Base-by-base conservation (phyloP, 2,329 filamentous ascomycete genomes). In the Cyphellophora europaea region DNA sequence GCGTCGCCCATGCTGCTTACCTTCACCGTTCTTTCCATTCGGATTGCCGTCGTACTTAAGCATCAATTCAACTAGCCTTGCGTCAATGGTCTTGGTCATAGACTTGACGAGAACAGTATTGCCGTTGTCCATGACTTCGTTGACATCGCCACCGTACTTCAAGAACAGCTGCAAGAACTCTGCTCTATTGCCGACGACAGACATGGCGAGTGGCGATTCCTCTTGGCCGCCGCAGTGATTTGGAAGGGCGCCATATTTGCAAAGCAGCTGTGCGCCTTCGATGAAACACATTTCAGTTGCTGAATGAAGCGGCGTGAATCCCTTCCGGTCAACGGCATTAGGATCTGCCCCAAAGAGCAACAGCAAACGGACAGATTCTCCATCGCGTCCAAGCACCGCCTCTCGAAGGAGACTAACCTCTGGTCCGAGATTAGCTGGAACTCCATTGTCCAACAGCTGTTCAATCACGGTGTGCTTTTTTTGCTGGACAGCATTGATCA, bases 241-340 rank as follows among this genome's bases (percentile, higher is more conserved):
- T 6, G 68, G 67, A 49, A 74, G 72, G 11, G 72, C 73, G 8
- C 76, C 74, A 41, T 82, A 80, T 55, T 79, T 78, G 44, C 79
- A 63, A 4, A 82, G 65, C 33, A 71, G 58, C 18, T 69, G 69
- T 0, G 75, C 73, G 3, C 68, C 74, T 14, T 72, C 70, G 48
- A 77, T 72, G 27, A 72, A 51, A 49, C 72, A 75, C 40, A 64
- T 65, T 45, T 71, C 72, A 3, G 67, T 69, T 0, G 65, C 66
- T 11, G 56, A 66, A 33, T 61, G 61, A 2, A 78, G 60, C 2
- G 74, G 72, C 0, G 68, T 71, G 19, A 66, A 49, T 15, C 68
- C 67, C 12, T 67, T 57, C 16, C 54, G 57, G 43, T 74, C 71
- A 0, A 59, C 40, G 2, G 56, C 54, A 45, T 78, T 76, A n/a